Conservation (phyloP, 148 eudicot genomes). For the Arctostaphylos glauca region DNA sequence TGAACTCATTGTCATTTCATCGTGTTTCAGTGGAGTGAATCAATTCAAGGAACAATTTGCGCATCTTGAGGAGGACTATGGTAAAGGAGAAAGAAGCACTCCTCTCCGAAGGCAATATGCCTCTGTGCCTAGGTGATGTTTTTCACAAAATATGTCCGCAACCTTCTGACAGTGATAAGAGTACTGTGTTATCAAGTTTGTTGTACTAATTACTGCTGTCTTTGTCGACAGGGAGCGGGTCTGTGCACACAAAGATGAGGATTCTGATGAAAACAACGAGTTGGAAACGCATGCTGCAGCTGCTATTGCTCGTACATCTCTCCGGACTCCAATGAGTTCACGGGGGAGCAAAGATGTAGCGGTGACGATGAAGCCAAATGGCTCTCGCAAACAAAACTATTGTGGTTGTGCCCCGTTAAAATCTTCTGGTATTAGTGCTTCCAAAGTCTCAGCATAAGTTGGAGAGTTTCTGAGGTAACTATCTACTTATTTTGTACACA, state of each 20-base stretch:
- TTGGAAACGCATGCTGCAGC: slow-evolving; percentile 32
- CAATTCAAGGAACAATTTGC: slow-evolving; percentile 88
- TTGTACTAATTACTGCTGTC: slow-evolving; percentile 6
- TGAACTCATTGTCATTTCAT: slow-evolving; percentile 13
- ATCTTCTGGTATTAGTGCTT: slow-evolving; percentile 75
- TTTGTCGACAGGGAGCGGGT: slow-evolving; percentile 61
- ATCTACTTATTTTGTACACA: neutral
- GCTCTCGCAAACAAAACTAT: slow-evolving; percentile 35
- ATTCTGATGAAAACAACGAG: slow-evolving; percentile 30
- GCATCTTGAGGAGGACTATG: slow-evolving; percentile 73
- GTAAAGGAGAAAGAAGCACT: slow-evolving; percentile 62
- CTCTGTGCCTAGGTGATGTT: slow-evolving; percentile 79
- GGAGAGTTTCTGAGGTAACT: slow-evolving; percentile 34
- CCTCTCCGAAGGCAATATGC: slow-evolving; percentile 86
- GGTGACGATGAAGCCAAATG: slow-evolving; percentile 30
- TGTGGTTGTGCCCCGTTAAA: slow-evolving; percentile 56
- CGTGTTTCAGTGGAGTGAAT: slow-evolving; percentile 64
- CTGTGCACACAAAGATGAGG: slow-evolving; percentile 52
- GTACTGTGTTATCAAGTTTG: slow-evolving; percentile 2
- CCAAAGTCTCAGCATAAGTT: slow-evolving; percentile 49
- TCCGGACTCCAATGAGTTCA: slow-evolving; percentile 46
- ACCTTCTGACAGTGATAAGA: neutral
- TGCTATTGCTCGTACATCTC: slow-evolving; percentile 35
- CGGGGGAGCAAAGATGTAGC: slow-evolving; percentile 22
- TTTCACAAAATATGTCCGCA: neutral